Base-by-base conservation (phyloP, 495 filamentous ascomycete genomes). In the Tuber borchii region DNA sequence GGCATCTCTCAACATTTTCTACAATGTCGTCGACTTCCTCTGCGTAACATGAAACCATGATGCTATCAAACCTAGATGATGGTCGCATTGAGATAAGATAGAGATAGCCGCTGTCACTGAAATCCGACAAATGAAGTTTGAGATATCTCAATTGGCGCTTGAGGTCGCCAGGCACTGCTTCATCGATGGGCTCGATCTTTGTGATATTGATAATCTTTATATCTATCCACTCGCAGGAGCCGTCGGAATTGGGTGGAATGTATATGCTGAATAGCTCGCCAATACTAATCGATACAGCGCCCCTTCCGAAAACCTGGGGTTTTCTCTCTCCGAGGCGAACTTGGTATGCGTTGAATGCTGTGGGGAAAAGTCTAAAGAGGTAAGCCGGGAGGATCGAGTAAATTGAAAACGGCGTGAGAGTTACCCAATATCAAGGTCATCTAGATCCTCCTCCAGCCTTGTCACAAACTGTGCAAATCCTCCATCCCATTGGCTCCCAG, bases 221-320 rank as follows among this genome's bases (percentile, higher is more conserved):
- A 73, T 81, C 79, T 17, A 81, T 70, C 79, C 79, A 81, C 71
- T 81, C 72, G 31, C 72, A 79, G 8, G 78, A 77, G 69, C 31
- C 40, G 20, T 80, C 79, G 42, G 42, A 61, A 26, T 81, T 69
- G 9, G 78, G 79, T 72, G 79, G 79, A 44, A 81, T 81, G 43
- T 81, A 81, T 42, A 81, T 80, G 48, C 79, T 81, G 31, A 81
- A 77, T 14, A 81, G 42, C 69, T 81, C 79, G 20, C 75, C 77
- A 34, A 79, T 73, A 20, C 48, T 73, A 40, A 81, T 71, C 6
- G 79, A 78, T 37, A 81, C 79, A 10, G 48, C 69, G 3, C 71
- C 75, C 17, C 76, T 65, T 37, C 69, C 75, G 7, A 73, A 70
- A 37, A 46, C 51, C 71, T 81, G 71, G 48, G 72, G 77, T 14